Evolutionary conservation across 2,329 filamentous ascomycete genomes (phyloP).

Genomic region (Gaeumannomyces tritici): DNA sequence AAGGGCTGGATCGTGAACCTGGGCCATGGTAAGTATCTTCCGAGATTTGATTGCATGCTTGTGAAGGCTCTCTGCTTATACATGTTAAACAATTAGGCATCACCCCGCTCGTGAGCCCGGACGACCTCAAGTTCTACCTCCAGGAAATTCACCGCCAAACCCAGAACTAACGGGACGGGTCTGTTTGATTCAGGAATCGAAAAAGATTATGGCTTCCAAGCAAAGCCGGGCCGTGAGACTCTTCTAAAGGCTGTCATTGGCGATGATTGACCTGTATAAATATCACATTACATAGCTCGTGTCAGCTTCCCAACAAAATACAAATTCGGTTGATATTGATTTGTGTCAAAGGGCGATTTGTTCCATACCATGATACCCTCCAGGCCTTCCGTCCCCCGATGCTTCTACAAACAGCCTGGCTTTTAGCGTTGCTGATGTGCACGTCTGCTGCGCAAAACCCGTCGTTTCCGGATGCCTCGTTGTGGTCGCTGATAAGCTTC

Average conservation of each 20-base stretch:
- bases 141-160: constrained; percentile 75
- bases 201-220: neutral
- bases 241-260: constrained; percentile 10
- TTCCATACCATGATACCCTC: constrained; percentile 45
- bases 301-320: neutral
- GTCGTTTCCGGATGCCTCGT: constrained; percentile 30
- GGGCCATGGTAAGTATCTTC: constrained; percentile 63
- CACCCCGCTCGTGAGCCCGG: constrained; percentile 88
- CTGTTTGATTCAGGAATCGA: neutral
- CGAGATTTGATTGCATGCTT: neutral
- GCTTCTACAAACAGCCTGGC: constrained; percentile 51
- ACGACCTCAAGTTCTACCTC: constrained; percentile 89
- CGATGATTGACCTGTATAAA: constrained; percentile 11
- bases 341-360: neutral
- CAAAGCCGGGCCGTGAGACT: neutral
- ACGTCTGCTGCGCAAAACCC: constrained; percentile 56
- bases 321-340: too few species aligned
- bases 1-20: constrained; percentile 96
- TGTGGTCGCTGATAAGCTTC: constrained; percentile 45
- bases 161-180: constrained; percentile 17
- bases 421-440: constrained; percentile 47
- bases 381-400: constrained; percentile 47
- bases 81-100: constrained; percentile 50
- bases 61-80: neutral
- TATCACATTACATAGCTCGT: neutral